Conservation (phyloP, 441 rosid species). For the Adansonia madagascariensis region DNA sequence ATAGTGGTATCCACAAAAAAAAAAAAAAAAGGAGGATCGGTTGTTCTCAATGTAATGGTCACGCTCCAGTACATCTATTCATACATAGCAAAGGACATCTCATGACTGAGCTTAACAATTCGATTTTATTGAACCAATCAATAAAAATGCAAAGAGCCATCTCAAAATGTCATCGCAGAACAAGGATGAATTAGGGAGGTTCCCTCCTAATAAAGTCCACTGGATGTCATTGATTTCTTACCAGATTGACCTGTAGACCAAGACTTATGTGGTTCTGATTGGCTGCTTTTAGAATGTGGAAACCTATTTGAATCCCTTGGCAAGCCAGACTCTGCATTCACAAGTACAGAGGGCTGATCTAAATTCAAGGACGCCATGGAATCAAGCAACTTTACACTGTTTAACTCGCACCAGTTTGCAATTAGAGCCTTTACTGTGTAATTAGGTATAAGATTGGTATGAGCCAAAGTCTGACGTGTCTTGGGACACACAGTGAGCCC, state of each 20-base stretch:
- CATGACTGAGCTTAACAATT: not conserved
- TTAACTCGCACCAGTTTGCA: constrained; percentile 49
- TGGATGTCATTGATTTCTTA: constrained; percentile 45
- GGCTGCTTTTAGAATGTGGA: constrained; percentile 43
- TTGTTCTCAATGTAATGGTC: not conserved
- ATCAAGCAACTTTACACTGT: constrained; percentile 75
- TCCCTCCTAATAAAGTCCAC: constrained; percentile 50
- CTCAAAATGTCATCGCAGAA: not conserved
- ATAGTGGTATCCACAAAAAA: not conserved
- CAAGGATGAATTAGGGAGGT: constrained; percentile 38
- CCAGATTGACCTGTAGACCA: constrained; percentile 51
- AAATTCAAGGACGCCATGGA: constrained; percentile 56
- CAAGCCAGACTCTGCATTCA: constrained; percentile 53
- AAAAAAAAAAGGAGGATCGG: not conserved
- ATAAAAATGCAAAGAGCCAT: not conserved
- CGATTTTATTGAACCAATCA: not conserved
- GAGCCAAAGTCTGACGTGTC: constrained; percentile 73
- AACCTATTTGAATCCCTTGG: constrained; percentile 38
- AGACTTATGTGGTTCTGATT: constrained; percentile 54
- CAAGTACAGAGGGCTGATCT: constrained; percentile 59
- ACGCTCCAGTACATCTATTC: not conserved
- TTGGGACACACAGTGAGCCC: constrained; percentile 91
- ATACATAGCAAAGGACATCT: not conserved
- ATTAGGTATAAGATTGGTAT: constrained; percentile 74
- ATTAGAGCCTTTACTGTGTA: constrained; percentile 87